Percentiles rank a stretch among this genome's conserved stretches.
Evolutionary conservation across 129 eudicot genomes (phyloP).

Genomic region (Centaurea solstitialis): DNA sequence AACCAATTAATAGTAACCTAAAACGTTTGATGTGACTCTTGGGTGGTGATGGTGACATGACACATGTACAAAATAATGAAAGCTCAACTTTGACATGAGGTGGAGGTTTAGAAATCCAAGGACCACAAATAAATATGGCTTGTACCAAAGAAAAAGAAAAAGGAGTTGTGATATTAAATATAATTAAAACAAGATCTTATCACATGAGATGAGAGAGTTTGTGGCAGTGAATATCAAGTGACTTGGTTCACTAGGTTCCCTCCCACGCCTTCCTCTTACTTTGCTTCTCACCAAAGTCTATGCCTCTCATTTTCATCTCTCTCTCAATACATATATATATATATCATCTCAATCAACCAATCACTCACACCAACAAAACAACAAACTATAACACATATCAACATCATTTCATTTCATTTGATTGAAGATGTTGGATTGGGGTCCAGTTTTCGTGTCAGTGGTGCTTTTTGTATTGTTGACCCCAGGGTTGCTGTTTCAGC

Average conservation of each 20-base stretch:
- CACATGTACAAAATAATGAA: not conserved
- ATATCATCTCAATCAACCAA: too few species aligned
- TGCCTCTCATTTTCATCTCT: constrained; percentile 7
- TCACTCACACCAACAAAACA: not conserved
- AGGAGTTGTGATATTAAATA: too few species aligned
- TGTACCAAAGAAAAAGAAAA: not conserved
- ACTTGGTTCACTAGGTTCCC: constrained; percentile 30
- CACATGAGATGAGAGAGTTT: constrained; percentile 9
- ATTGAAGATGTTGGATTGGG: constrained; percentile 58
- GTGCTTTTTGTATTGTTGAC: constrained; percentile 62
- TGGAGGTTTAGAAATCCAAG: too few species aligned
- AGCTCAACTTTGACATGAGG: not conserved
- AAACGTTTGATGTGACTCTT: not conserved
- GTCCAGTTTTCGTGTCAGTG: constrained; percentile 59
- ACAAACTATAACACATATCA: not conserved
- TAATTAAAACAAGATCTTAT: constrained; percentile 18
- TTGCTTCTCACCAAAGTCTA: constrained; percentile 40
- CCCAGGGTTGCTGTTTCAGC: constrained; percentile 68
- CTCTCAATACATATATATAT: constrained; percentile 8
- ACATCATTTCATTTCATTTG: not conserved
- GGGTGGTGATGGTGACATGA: not conserved
- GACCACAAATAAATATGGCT: too few species aligned
- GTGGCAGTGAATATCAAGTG: too few species aligned
- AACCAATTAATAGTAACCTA: too few species aligned
- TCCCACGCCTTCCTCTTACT: constrained; percentile 21